Evolutionary conservation across 805 yeast species (phyloP), one percentile per base, ranked within the genome.

Genomic region (Yamadazyma scolyti): DNA sequence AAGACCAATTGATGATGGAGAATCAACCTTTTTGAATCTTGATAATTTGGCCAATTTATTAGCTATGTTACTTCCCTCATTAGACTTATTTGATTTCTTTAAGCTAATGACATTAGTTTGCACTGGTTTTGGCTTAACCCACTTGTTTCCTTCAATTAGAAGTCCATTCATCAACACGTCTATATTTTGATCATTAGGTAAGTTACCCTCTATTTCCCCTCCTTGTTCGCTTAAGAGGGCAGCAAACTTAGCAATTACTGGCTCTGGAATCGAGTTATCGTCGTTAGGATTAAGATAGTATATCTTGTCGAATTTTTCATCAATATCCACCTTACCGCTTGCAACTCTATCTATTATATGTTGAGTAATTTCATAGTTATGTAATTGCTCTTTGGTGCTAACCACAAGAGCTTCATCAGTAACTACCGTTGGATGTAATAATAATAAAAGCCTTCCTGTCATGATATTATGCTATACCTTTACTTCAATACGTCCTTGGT

Each of bases 81-180:
- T 17, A 7, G 12, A 27, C 33, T 34, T 43, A 44, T 26, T 43
- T 15, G 36, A 33, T 36, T 49, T 54, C 47, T 54, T 57, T 33
- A 52, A 57, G 39, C 59, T 62, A 15, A 56, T 61, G 19, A 58
- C 57, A 20, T 47, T 40, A 18, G 50, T 39, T 13, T 51, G 52
- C 4, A 43, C 52, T 2, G 59, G 53, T 16, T 56, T 61, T 5
- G 83, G 82, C 50, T 73, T 79, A 9, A 61, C 43, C 88, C 89
- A 83, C 24, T 46, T 47, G 6, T 40, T 44, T 16, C 66, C 58
- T 16, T 61, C 68, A 5, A 68, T 58, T n/a, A 74, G 57, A 40
- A 83, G 80, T 0, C 89, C 90, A 19, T 71, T 67, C 65, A 79
- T 68, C 31, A 83, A 62, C 16, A 79, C 89, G 44, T 79, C 82